Evolutionary conservation across 176 grass and related monocot genomes (phyloP).

Genomic region (Hsuehochloa calcarea): DNA sequence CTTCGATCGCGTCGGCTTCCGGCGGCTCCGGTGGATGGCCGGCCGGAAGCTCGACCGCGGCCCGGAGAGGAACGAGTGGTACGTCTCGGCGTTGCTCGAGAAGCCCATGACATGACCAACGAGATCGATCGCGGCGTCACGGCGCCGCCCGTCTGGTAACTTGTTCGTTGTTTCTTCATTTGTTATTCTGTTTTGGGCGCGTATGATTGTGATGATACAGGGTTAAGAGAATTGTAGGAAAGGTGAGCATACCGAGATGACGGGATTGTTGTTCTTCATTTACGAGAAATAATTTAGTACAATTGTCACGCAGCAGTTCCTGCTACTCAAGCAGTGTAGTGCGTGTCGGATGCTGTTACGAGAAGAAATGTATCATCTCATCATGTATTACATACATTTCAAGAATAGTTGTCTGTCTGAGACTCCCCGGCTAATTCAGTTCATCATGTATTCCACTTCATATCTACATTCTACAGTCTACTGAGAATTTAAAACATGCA

Average conservation of each 20-base stretch:
- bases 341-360: not conserved
- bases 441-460: not conserved
- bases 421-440: not conserved
- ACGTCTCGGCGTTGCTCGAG: conserved; percentile 77
- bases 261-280: not conserved
- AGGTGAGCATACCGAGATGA: not conserved
- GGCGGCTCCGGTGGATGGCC: conserved; percentile 54
- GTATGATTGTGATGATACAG: not conserved
- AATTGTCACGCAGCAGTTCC: not conserved
- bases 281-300: conserved; percentile 29
- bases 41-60: conserved; percentile 73
- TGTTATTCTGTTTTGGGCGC: not conserved
- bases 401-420: not conserved
- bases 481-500: not conserved
- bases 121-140: not conserved
- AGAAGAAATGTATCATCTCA: not conserved
- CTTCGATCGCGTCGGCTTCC: conserved; percentile 65
- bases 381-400: not conserved
- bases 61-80: conserved; percentile 81
- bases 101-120: conserved; percentile 61
- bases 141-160: not conserved
- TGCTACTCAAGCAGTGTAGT: not conserved
- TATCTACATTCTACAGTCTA: not conserved
- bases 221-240: not conserved
- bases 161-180: not conserved